These are phyloP conservation scores for Monosporascus sp. DNA, from an alignment of 2,329 filamentous ascomycete species.

Conservation along the genomic window DNA sequence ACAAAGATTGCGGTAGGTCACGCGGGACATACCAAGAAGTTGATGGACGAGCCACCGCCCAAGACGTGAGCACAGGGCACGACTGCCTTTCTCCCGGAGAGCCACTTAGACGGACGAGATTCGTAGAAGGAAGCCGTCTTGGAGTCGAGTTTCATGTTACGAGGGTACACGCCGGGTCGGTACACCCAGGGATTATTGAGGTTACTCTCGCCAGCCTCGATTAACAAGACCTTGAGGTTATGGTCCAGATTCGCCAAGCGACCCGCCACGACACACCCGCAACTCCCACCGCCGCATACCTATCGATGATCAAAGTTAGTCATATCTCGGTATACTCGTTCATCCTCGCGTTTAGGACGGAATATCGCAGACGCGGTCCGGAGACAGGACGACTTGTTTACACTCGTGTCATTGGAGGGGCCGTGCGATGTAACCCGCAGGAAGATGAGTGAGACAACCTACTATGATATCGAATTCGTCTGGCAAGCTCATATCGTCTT, in stretches of 20 bases:
- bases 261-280: conserved; percentile 53
- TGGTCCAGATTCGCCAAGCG: conserved; percentile 70
- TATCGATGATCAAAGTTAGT: not conserved
- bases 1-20: too few species aligned
- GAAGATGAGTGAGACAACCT: not conserved
- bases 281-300: conserved; percentile 69
- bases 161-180: conserved; percentile 70
- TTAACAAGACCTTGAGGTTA: conserved; percentile 56
- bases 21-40: conserved; percentile 59
- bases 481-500: not conserved
- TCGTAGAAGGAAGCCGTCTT: conserved; percentile 81
- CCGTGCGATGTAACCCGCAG: not conserved
- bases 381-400: too few species aligned
- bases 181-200: conserved; percentile 75
- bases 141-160: conserved; percentile 69
- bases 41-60: conserved; percentile 69
- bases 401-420: too few species aligned
- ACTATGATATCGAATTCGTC: not conserved
- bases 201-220: conserved; percentile 37
- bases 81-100: conserved; percentile 64
- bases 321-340: not conserved
- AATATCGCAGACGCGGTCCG: not conserved
- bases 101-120: conserved; percentile 67
- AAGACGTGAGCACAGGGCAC: conserved; percentile 72
- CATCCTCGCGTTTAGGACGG: not conserved